Evolutionary conservation across 345 rosid species (phyloP), one percentile per base, ranked within the genome.

Genomic region (Populus euphratica): DNA sequence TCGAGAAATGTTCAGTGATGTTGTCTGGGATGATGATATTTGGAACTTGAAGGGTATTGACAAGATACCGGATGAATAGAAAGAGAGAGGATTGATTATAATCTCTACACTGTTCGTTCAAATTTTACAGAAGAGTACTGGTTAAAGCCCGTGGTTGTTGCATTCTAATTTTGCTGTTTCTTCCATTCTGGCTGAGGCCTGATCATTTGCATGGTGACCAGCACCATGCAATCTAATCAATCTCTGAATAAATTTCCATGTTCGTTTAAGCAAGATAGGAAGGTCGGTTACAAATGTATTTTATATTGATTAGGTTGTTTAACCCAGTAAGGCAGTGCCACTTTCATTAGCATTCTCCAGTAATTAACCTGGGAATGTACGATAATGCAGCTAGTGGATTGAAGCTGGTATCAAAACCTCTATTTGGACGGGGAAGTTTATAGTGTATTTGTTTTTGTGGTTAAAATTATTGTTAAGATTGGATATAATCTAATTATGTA

Each of bases 11-110:
- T 86, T 87, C 35, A 80, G 76, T 74, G 92, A 88, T 84, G 91
- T 86, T 47, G 87, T 73, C 76, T 89, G 97, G 93, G 93, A 85
- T 66, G 89, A 82, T 73, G 91, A 87, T 83, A 88, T 92, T 73
- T 92, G 94, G 94, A 88, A 90, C 86, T 77, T 92, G 82, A 86
- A 81, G 73, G 79, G 76, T 31, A 29, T 79, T 74, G 68, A 77
- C 36, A 81, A 83, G 69, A 74, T 84, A 49, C 83, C 85, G 20
- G 65, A 78, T 70, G 29, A 66, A 25, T 71, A 67, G 68, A 27
- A 8, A 17, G 31, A n/a, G 20, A 13, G 16, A 54, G 25, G 49
- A 8, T 73, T 65, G 68, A 65, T 65, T 6, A 50, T 33, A 33
- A 33, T 18, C 59, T 50, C n/a, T 50, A 50, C 59, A 50, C 20